phyloP scores from a whole-genome alignment of 2,329 filamentous ascomycete genomes.

The Pleomassaria siparia region DNA sequence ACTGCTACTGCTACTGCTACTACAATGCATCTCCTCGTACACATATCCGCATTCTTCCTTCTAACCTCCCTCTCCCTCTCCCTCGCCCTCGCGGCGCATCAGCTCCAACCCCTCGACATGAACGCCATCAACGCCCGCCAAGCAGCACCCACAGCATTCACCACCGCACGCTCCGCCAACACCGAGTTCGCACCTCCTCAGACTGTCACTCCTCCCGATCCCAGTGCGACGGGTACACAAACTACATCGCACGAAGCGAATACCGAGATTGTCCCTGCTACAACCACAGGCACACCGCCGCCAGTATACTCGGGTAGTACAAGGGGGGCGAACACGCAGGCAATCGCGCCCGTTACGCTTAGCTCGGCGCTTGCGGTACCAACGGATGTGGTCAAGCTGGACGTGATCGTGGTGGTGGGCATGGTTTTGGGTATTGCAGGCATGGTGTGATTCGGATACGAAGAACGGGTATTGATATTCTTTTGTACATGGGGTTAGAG shows the following conservation, averaged over 20 bases:
- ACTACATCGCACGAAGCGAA: slow-evolving; percentile 6
- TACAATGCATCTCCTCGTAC: background rate
- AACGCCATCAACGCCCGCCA: too few species aligned
- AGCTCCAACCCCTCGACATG: slow-evolving; percentile 3
- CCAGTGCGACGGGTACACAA: slow-evolving; percentile 1
- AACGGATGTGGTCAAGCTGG: slow-evolving; percentile 1
- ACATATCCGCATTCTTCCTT: background rate
- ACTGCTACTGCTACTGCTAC: too few species aligned
- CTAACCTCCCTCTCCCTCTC: background rate
- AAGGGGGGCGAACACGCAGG: slow-evolving; percentile 8
- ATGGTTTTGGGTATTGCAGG: background rate
- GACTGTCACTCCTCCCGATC: slow-evolving; percentile 1
- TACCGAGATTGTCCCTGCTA: slow-evolving; percentile 6
- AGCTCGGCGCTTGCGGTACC: background rate
- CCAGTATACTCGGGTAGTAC: slow-evolving; percentile 6
- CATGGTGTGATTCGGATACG: too few species aligned
- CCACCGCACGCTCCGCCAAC: slow-evolving; percentile 4
- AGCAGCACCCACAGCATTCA: slow-evolving; percentile 5
- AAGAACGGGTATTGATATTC: too few species aligned
- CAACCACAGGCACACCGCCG: slow-evolving; percentile 2
- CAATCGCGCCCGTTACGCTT: slow-evolving; percentile 3
- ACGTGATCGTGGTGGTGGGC: background rate
- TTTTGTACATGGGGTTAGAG: too few species aligned
- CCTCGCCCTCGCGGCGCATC: background rate
- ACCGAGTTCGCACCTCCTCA: slow-evolving; percentile 6